phyloP scores from a whole-genome alignment of 768 basidiomycete species.

The Austroboletus eburneus region DNA sequence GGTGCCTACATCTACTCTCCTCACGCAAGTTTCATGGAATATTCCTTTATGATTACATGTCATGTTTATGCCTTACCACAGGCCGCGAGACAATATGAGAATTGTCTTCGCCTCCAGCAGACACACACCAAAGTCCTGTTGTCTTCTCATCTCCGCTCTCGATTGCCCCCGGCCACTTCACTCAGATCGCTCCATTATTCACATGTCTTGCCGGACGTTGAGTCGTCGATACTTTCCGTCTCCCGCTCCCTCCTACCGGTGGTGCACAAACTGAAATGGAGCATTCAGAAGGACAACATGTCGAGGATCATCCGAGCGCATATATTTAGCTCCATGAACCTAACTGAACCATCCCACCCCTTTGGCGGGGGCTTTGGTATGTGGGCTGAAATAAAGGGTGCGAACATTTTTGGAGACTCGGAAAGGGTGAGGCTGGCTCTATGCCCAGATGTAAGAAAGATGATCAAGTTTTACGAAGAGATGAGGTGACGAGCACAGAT shows the following conservation, averaged over 20 bases:
- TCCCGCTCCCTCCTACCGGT: conserved; percentile 61
- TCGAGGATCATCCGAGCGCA: conserved; percentile 51
- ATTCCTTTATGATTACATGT: neutral
- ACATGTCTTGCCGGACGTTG: conserved; percentile 60
- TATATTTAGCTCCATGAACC: conserved; percentile 30
- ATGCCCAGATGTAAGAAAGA: conserved; percentile 59
- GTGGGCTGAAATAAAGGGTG: conserved; percentile 58
- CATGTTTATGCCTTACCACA: conserved; percentile 26
- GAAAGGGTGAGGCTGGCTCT: conserved; percentile 67
- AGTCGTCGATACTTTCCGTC: conserved; percentile 51
- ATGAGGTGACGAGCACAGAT: conserved; percentile 20
- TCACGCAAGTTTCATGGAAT: conserved; percentile 36
- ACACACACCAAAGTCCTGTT: conserved; percentile 49
- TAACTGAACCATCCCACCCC: conserved; percentile 12
- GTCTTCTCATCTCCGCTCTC: conserved; percentile 50
- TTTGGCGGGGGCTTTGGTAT: conserved; percentile 37
- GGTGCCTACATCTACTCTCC: conserved; percentile 64
- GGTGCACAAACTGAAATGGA: conserved; percentile 69
- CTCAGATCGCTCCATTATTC: conserved; percentile 45
- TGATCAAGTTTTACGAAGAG: conserved; percentile 56
- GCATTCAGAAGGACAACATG: conserved; percentile 56
- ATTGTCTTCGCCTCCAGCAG: conserved; percentile 48
- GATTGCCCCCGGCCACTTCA: conserved; percentile 35
- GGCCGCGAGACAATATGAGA: conserved; percentile 69
- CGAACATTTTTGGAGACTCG: conserved; percentile 48